Percentiles rank a stretch among this genome's conserved stretches.
phyloP scores from a whole-genome alignment of 768 basidiomycete species.

The Panus rudis region DNA sequence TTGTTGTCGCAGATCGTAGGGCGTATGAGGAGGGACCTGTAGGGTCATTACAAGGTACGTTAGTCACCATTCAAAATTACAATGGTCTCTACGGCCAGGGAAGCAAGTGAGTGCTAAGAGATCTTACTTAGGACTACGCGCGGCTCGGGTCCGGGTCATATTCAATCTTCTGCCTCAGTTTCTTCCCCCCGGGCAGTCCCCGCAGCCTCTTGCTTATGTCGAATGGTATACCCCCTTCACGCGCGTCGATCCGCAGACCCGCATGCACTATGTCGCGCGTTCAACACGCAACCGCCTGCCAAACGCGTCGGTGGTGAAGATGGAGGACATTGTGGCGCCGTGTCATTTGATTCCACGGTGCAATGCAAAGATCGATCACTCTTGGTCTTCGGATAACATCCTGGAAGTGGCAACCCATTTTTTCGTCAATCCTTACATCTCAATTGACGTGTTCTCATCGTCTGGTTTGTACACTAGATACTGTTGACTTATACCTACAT shows the following conservation, averaged over 20 bases:
- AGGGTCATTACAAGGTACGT: no score
- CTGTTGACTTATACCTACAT: no score
- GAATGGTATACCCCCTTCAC: constrained; percentile 5
- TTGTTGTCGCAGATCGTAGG: no score
- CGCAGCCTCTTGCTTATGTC: neutral
- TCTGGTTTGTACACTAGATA: no score
- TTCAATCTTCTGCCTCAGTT: constrained; percentile 1
- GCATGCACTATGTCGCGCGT: neutral
- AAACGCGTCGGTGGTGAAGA: neutral
- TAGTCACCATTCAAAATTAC: no score
- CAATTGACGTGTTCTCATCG: constrained; percentile 1
- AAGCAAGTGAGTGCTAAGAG: neutral
- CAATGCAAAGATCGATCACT: neutral
- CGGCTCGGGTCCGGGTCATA: constrained; percentile 1
- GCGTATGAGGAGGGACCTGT: no score
- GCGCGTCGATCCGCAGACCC: neutral
- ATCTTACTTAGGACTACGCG: constrained; percentile 1
- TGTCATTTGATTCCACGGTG: neutral
- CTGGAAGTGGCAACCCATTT: neutral
- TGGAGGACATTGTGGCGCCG: neutral
- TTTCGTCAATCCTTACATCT: constrained; percentile 6
- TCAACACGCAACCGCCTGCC: neutral
- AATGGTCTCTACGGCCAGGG: no score
- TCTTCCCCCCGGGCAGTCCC: no score
- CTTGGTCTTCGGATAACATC: constrained; percentile 1